Base-by-base conservation (phyloP, 2,329 filamentous ascomycete species). In the Alternaria ventricosa region DNA sequence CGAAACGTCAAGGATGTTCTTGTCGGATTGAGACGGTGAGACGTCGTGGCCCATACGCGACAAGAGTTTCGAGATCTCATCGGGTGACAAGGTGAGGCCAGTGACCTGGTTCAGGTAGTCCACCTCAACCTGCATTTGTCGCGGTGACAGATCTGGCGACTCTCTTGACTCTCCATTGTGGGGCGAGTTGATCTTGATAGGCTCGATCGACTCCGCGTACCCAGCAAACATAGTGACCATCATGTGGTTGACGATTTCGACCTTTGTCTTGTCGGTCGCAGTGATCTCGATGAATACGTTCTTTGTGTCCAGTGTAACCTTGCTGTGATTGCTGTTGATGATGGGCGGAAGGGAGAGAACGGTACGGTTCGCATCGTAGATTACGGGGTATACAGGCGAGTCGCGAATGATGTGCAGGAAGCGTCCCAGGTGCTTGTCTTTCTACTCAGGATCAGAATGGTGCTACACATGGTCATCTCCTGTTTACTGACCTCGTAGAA, bases 211-310 rank as follows among this genome's bases (percentile, higher is more conserved):
- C 77, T 97, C 93, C 76, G 92, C 94, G 83, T 98, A 97, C 77
- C 90, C 87, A 49, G 92, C 96, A 86, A 99, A 99, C 95, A 99
- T 99, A 75, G 95, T 89, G 45, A 97, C 92, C 80, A 99, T 90
- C 78, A 97, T 97, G 80, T 97, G 94, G 82, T 92, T 93, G 65
- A 97, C 95, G 69, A 99, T 93, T 72, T 97, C 94, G 47, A 98
- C 87, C 84, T 99, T 99, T 27, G 96, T 99, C 78, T 92, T 90
- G 79, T 99, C 96, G 44, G 94, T 95, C 44, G 94, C 96, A 8
- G 96, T 99, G 75, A 97, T 94, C 82, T 99, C 96, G 79, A 99
- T 96, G 82, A 99, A 92, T 76, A 99, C 89, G 76, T 99, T 97
- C 77, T 88, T 95, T 62, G 94, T 98, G 78, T 96, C 84, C 47